Evolutionary conservation across 768 basidiomycete species (phyloP).

Genomic region (Suillus americanus): DNA sequence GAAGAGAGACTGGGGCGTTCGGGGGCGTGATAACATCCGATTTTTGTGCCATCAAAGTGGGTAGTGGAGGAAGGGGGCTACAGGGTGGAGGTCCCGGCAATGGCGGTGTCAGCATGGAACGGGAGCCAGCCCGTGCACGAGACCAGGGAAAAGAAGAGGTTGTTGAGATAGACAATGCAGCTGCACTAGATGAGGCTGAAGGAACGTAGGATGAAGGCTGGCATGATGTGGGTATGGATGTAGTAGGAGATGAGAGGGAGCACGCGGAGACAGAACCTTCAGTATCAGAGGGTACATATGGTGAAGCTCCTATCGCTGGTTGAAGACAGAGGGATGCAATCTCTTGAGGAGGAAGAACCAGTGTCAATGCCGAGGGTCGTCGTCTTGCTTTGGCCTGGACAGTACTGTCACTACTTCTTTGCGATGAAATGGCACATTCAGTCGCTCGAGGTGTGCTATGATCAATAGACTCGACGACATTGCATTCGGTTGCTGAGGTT

Average conservation of each 20-base stretch:
- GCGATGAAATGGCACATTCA: conserved; percentile 11
- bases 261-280: conserved; percentile 10
- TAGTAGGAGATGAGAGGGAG: conserved; percentile 17
- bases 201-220: conserved; percentile 8
- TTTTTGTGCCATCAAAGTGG: conserved; percentile 3
- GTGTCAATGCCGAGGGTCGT: conserved; percentile 15
- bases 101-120: conserved; percentile 26
- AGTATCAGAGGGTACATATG: conserved; percentile 23
- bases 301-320: conserved; percentile 22
- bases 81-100: conserved; percentile 27
- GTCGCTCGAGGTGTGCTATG: conserved; percentile 26
- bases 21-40: background rate
- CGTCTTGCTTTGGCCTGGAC: conserved; percentile 6
- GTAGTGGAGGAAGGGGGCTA: conserved; percentile 30
- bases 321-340: conserved; percentile 8
- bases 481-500: conserved; percentile 8
- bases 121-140: conserved; percentile 24
- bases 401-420: background rate
- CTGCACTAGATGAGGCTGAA: conserved; percentile 1
- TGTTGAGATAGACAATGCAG: conserved; percentile 2
- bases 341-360: conserved; percentile 15
- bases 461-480: conserved; percentile 12
- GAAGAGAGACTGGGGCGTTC: background rate
- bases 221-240: conserved; percentile 3
- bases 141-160: conserved; percentile 17